phyloP scores from a whole-genome alignment of 768 basidiomycete species.

The Lactarius hatsudake region DNA sequence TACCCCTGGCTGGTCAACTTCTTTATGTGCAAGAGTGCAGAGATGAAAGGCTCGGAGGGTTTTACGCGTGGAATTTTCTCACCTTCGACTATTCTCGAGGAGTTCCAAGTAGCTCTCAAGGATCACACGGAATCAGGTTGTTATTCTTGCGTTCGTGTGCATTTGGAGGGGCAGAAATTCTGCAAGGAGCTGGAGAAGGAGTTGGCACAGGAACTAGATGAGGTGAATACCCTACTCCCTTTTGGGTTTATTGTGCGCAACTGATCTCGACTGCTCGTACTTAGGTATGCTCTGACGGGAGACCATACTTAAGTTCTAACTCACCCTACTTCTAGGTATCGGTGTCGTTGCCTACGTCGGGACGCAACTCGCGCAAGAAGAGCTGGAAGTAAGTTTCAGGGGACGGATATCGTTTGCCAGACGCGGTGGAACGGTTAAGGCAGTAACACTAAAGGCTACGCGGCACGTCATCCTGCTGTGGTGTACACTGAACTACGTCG shows the following conservation, averaged over 20 bases:
- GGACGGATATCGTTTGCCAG: no score
- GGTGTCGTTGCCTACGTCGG: background rate
- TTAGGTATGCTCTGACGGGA: background rate
- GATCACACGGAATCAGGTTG: background rate
- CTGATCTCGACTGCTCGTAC: no score
- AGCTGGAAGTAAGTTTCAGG: no score
- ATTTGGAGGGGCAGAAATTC: conserved; percentile 1
- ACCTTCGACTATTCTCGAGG: background rate
- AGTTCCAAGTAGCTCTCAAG: conserved; percentile 1
- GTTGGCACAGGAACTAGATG: background rate
- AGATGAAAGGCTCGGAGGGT: background rate
- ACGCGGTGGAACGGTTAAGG: no score
- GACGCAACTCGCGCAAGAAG: no score
- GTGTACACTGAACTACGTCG: no score
- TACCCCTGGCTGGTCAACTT: background rate
- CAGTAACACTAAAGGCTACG: no score
- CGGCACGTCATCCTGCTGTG: no score
- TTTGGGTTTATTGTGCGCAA: no score
- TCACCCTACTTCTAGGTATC: background rate
- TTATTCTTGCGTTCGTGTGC: background rate
- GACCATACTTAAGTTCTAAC: background rate
- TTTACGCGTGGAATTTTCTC: background rate
- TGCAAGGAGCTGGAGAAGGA: background rate
- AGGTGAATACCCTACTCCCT: background rate
- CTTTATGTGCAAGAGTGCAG: background rate